Conservation (phyloP, 257 asterid genomes). For the Leptodermis oblonga region DNA sequence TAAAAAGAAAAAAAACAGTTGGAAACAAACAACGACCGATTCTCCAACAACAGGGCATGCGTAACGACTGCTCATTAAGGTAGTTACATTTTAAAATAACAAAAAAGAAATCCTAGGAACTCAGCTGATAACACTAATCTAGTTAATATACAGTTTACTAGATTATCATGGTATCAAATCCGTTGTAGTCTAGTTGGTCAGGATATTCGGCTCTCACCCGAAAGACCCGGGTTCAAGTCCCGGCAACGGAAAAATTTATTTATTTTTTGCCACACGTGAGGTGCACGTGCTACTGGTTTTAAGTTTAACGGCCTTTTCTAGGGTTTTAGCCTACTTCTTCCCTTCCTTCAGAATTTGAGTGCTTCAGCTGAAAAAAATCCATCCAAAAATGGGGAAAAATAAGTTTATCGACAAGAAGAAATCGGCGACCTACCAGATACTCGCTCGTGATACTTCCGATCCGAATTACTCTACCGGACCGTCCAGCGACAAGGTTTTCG, state of each 20-base stretch:
- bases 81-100: background rate
- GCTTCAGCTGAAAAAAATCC: background rate
- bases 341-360: background rate
- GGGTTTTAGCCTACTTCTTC: constrained; percentile 19
- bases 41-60: background rate
- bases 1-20: background rate
- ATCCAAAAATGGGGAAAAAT: constrained; percentile 51
- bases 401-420: constrained; percentile 84
- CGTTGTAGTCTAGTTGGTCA: constrained; percentile 9
- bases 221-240: constrained; percentile 12
- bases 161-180: background rate
- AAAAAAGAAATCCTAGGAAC: too few species aligned
- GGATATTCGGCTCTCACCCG: constrained; percentile 13
- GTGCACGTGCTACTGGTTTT: constrained; percentile 5
- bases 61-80: background rate
- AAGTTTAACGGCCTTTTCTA: background rate
- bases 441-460: constrained; percentile 85
- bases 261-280: background rate
- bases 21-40: background rate
- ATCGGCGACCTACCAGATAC: constrained; percentile 76
- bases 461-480: constrained; percentile 59
- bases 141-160: too few species aligned
- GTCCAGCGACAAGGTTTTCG: constrained; percentile 67
- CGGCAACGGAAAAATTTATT: background rate
- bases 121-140: too few species aligned